Conservation (phyloP, 2,329 filamentous ascomycete species). For the Aspergillus pseudoglaucus region DNA sequence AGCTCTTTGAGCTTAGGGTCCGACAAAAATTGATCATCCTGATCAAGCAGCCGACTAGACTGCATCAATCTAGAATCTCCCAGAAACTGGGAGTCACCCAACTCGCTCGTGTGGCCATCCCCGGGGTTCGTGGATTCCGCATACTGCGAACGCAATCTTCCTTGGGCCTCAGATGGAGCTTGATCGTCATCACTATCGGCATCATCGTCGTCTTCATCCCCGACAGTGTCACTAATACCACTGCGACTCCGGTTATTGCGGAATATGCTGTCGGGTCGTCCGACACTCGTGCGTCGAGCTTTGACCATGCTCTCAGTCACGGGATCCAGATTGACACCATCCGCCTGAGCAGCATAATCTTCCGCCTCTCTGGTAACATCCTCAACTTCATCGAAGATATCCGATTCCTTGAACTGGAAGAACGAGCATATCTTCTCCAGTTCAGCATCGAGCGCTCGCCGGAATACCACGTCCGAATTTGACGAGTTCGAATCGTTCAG, state of each 20-base stretch:
- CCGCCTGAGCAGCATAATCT: constrained; percentile 56
- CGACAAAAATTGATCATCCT: constrained; percentile 61
- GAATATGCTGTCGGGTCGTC: constrained; percentile 47
- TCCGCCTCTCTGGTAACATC: constrained; percentile 69
- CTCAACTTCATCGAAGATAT: constrained; percentile 75
- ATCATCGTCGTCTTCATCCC: constrained; percentile 47
- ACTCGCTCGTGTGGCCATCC: constrained; percentile 24
- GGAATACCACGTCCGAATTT: constrained; percentile 77
- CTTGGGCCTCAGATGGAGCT: constrained; percentile 8
- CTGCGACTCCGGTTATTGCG: constrained; percentile 44
- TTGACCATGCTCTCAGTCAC: constrained; percentile 38
- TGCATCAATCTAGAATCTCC: constrained; percentile 12
- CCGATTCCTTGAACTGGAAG: constrained; percentile 80
- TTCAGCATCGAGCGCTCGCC: constrained; percentile 74
- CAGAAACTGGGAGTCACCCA: constrained; percentile 31
- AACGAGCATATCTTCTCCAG: constrained; percentile 92
- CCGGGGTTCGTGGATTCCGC: constrained; percentile 21
- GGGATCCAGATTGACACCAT: constrained; percentile 38
- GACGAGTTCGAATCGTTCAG: constrained; percentile 53
- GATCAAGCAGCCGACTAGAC: constrained; percentile 29
- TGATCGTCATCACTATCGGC: constrained; percentile 56
- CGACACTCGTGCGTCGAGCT: constrained; percentile 34
- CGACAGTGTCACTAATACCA: constrained; percentile 41
- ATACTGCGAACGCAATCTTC: not conserved
- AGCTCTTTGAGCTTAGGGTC: constrained; percentile 64